phyloP scores from a whole-genome alignment of 352 stramenopile species.

The Phytophthora melonis region DNA sequence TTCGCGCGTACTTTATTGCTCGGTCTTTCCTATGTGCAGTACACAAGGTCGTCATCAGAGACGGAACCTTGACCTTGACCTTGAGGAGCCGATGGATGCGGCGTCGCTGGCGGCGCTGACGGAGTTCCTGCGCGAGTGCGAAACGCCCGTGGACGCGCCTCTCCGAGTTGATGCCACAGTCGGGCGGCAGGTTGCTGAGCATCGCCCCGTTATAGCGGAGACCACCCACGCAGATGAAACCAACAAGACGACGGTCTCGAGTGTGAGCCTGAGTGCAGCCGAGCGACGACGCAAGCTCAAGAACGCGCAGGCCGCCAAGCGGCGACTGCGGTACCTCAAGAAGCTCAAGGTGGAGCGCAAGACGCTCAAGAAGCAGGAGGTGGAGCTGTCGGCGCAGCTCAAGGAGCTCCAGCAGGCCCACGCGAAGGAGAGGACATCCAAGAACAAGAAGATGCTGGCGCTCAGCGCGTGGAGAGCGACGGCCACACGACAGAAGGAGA shows the following conservation, averaged over 20 bases:
- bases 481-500: constrained; percentile 34
- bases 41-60: constrained; percentile 16
- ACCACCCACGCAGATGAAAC: neutral
- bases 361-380: constrained; percentile 29
- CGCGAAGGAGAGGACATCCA: constrained; percentile 3
- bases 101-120: constrained; percentile 24
- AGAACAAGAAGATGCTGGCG: constrained; percentile 30
- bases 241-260: neutral
- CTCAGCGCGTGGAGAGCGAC: constrained; percentile 26
- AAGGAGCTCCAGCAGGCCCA: constrained; percentile 14
- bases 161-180: neutral
- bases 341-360: constrained; percentile 32
- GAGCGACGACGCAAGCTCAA: constrained; percentile 20
- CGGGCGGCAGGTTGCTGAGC: neutral
- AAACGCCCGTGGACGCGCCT: constrained; percentile 1
- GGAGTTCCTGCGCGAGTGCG: constrained; percentile 32
- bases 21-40: constrained; percentile 14
- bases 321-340: constrained; percentile 27
- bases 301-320: constrained; percentile 30
- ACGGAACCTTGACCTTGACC: constrained; percentile 3
- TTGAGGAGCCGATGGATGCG: constrained; percentile 17
- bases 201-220: constrained; percentile 4
- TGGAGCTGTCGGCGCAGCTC: constrained; percentile 21
- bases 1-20: no score
- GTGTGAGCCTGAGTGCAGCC: neutral